Evolutionary conservation across 805 yeast species (phyloP), one percentile per base, ranked within the genome.

Genomic region (Candida lessepsii): DNA sequence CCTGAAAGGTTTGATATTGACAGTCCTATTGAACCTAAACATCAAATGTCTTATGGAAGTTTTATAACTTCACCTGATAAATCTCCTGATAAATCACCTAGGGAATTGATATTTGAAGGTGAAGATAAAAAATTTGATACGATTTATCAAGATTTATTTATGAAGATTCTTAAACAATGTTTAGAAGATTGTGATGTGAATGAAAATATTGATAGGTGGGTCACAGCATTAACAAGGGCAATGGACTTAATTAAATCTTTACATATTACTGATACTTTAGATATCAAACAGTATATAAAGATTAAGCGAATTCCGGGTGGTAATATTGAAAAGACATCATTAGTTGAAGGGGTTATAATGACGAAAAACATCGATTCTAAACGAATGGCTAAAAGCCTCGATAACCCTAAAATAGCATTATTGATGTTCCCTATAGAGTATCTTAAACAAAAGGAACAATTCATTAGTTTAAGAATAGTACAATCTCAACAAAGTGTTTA

Each of bases 341-440:
- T 77, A 21, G 58, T 91, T 3, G 81, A 84, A 53, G 99, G 99
- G 0, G 61, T 87, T 4, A 83, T 87, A 3, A 88, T 90, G 60
- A 84, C 97, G 0, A 88, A 89, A 49, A 78, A 81, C 13, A 67
- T 90, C 31, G 96, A 96, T 3, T 69, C 86, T 27, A 86, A 83
- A 53, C 58, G 75, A 1, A 95, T 93, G 99, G 77, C 88, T 0
- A 59, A 77, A 5, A 54, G 58, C 17, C 69, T 95, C 6, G 52
- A 56, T 0, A 71, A 76, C 37, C 98, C 99, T 0, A 75, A 81
- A 40, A 84, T 93, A 28, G 79, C 91, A 43, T 68, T 95, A 13
- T 72, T 93, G 5, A 82, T 89, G 71, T 93, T 93, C 53, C 96
- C 97, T 0, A 65, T 93, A 18, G 98, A 90, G 54, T 93, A 88